Base-by-base conservation (phyloP, 2,329 filamentous ascomycete genomes). In the Salinomyces thailandicus region DNA sequence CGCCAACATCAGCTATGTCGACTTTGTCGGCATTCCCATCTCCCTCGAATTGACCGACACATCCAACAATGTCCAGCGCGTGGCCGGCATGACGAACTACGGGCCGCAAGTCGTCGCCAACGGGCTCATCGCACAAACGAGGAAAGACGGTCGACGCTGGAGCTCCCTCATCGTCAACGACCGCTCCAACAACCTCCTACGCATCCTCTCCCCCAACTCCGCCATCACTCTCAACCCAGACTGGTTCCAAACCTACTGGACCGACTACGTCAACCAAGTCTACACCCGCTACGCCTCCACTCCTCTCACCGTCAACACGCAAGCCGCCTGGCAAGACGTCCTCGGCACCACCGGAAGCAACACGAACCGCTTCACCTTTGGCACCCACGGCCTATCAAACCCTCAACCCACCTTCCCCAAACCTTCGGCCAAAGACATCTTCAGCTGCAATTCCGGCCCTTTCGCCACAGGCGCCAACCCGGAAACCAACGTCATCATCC, bases 361-460 rank as follows among this genome's bases (percentile, higher is more conserved):
- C 11, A 52, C 59, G 27, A 50, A 52, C 36, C 22, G 9, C 3
- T n/a, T 26, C 22, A 26, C 22, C 22, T 60, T 73, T 18, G 58
- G 59, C 9, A 67, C 73, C 34, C 59, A 60, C 12, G 51, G 58
- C 6, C 59, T 61, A 2, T n/a, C 22, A n/a, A 26, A 26, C 22
- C 22, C 22, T 2, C 22, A 26, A 26, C 22, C 22, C 22, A 26
- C 22, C 22, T 84, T 83, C 53, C 40, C 52, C 1, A 65, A 70
- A 39, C 79, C 79, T 0, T 68, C 61, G 1, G 72, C 73, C 2
- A 61, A 61, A 9, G 79, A 84, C 55, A 79, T 85, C 43, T 75
- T 83, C 51, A 71, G 70, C 22, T 81, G 77, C 60, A 77, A 71
- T 46, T 75, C 70, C 2, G 77, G 77, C 0, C 75, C 76, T 0